Evolutionary conservation across 768 basidiomycete genomes (phyloP).

Genomic region (Amanita inopinata): DNA sequence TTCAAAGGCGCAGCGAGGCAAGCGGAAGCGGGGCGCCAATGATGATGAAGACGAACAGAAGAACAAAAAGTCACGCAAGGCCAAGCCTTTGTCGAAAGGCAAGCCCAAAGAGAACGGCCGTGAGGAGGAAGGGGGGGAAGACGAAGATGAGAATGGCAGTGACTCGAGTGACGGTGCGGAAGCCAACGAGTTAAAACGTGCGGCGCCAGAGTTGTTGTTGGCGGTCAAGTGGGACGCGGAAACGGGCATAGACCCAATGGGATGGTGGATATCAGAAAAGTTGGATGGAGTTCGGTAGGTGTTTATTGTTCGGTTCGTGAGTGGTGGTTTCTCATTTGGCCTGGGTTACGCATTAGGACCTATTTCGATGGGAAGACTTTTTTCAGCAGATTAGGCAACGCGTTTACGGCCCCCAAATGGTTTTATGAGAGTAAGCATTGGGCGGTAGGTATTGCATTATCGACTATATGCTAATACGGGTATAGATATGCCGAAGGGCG

Average conservation of each 20-base stretch:
- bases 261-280: conserved; percentile 57
- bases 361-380: conserved; percentile 45
- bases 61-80: conserved; percentile 9
- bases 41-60: conserved; percentile 12
- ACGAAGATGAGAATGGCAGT: conserved; percentile 4
- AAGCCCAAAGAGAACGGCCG: conserved; percentile 17
- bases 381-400: conserved; percentile 48
- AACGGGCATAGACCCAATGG: conserved; percentile 41
- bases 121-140: conserved; percentile 13
- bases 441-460: neutral
- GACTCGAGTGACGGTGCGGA: conserved; percentile 19
- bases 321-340: conserved; percentile 1
- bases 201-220: conserved; percentile 36
- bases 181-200: conserved; percentile 21
- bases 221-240: conserved; percentile 51
- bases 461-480: neutral
- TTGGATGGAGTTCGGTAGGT: conserved; percentile 51
- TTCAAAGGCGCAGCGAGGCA: conserved; percentile 12
- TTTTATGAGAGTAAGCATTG: conserved; percentile 40
- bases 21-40: conserved; percentile 13
- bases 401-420: conserved; percentile 48
- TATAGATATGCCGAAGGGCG: conserved; percentile 42
- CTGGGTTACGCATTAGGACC: conserved; percentile 31
- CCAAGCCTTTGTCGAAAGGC: conserved; percentile 14
- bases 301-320: neutral